phyloP scores from a whole-genome alignment of 2,329 filamentous ascomycete species.

The Apiospora kogelbergensis region DNA sequence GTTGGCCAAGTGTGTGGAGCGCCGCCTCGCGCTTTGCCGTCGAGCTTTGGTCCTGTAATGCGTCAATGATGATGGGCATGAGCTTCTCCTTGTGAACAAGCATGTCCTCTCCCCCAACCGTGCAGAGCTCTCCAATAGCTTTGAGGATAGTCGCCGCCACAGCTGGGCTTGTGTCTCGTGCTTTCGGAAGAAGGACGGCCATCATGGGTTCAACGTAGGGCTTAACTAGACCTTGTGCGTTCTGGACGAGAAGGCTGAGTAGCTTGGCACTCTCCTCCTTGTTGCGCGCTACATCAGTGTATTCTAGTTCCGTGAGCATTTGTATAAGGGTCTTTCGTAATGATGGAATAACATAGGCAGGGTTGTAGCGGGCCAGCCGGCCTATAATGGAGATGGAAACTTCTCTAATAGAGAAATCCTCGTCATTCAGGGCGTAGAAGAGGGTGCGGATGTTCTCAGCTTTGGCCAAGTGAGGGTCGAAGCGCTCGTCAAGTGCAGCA shows the following conservation, averaged over 20 bases:
- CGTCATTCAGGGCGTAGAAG: slow-evolving; percentile 94
- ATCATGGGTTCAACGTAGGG: slow-evolving; percentile 98
- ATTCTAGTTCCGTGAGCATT: slow-evolving; percentile 92
- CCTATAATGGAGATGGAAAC: slow-evolving; percentile 96
- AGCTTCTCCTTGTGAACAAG: slow-evolving; percentile 84
- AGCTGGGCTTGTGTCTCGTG: slow-evolving; percentile 78
- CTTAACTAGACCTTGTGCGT: slow-evolving; percentile 89
- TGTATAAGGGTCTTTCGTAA: slow-evolving; percentile 94
- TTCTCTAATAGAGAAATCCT: slow-evolving; percentile 88
- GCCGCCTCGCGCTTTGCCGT: slow-evolving; percentile 88
- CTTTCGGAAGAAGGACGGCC: slow-evolving; percentile 89
- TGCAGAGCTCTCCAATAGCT: slow-evolving; percentile 90
- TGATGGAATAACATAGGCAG: slow-evolving; percentile 95
- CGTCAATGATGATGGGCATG: slow-evolving; percentile 94
- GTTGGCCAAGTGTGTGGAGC: slow-evolving; percentile 83
- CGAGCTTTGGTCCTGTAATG: slow-evolving; percentile 90
- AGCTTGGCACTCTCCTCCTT: slow-evolving; percentile 96
- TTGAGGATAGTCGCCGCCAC: slow-evolving; percentile 95
- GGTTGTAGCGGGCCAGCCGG: slow-evolving; percentile 85
- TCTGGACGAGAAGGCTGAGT: slow-evolving; percentile 87
- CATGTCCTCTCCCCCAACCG: slow-evolving; percentile 93
- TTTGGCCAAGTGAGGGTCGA: slow-evolving; percentile 94
- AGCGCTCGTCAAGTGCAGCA: slow-evolving; percentile 85
- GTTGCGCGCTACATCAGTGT: slow-evolving; percentile 88
- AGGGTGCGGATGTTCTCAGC: slow-evolving; percentile 95